Percentiles rank a stretch among this genome's conserved stretches.
Conservation (phyloP, 805 yeast species). For the Spencermartinsiella europaea region DNA sequence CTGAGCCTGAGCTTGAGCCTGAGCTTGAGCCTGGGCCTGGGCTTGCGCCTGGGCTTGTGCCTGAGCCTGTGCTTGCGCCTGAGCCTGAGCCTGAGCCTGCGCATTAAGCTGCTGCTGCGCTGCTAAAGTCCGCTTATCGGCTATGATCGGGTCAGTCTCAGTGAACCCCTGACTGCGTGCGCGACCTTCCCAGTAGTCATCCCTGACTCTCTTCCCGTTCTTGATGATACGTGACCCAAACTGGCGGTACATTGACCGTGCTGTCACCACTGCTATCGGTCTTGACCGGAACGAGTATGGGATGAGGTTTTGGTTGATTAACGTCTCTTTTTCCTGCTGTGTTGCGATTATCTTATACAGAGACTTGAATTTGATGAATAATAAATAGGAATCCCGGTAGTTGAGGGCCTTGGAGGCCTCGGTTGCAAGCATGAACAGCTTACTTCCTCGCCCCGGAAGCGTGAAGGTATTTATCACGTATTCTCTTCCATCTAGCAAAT, state of each 20-base stretch:
- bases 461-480: conserved; percentile 39
- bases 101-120: conserved; percentile 9
- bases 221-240: conserved; percentile 48
- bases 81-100: neutral
- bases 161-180: conserved; percentile 41
- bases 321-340: conserved; percentile 36
- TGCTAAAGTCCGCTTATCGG: conserved; percentile 23
- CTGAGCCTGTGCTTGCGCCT: neutral
- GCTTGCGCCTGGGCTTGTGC: neutral
- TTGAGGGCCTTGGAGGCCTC: conserved; percentile 39
- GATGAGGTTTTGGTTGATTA: conserved; percentile 31
- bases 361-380: conserved; percentile 40
- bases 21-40: neutral
- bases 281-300: conserved; percentile 30
- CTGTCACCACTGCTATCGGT: conserved; percentile 36
- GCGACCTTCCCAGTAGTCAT: conserved; percentile 52
- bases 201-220: conserved; percentile 45
- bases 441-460: conserved; percentile 34
- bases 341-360: conserved; percentile 35
- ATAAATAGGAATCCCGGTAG: conserved; percentile 48
- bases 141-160: conserved; percentile 40
- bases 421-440: conserved; percentile 38
- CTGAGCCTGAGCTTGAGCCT: neutral
- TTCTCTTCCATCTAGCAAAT: conserved; percentile 35
- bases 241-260: conserved; percentile 41